Evolutionary conservation across 768 basidiomycete species (phyloP), one percentile per base, ranked within the genome.

Genomic region (Boletellus emodensis): DNA sequence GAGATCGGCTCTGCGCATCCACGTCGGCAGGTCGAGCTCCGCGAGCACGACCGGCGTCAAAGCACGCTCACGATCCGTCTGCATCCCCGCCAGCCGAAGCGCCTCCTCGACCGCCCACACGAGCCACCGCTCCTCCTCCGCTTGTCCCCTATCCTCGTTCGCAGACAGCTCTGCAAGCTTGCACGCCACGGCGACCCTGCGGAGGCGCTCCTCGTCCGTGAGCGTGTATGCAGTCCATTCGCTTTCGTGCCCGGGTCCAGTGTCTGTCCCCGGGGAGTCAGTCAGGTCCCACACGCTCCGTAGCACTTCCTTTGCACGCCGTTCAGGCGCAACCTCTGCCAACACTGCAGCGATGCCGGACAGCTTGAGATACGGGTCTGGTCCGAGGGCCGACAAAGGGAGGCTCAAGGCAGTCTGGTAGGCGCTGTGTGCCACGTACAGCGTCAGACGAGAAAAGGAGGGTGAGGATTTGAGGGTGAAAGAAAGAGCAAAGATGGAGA

Each of bases 281-380:
- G 48, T 61, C 41, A 17, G 55, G 8, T 63, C 54, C 69, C 65
- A 61, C 30, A 52, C 56, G 41, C 46, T 53, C 24, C 38, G 58
- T 30, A 73, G 39, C 3, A 52, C 55, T 3, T 54, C 65, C 52
- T 49, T 67, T 48, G 61, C 71, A 51, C 44, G 62, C 49, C 43
- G 57, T 32, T 53, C 55, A 3, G 62, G 63, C 14, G 73, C 63
- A 0, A 84, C 75, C 44, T 79, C 80, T 2, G 79, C 82, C 40
- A 87, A 71, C 3, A 76, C 69, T 24, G 84, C 75, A 2, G 79
- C 85, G 12, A 89, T 79, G 3, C 87, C 87, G 0, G 84, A 80
- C 0, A 79, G 69, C 63, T 87, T 89, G 49, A 87, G 75, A 48
- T 83, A 75, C 0, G 85, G 81, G 17, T 78, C 71, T 3, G 73